Percentiles rank a stretch among this genome's conserved stretches.
Conservation (phyloP, 73 alveolate genomes). For the Stentor coeruleus region DNA sequence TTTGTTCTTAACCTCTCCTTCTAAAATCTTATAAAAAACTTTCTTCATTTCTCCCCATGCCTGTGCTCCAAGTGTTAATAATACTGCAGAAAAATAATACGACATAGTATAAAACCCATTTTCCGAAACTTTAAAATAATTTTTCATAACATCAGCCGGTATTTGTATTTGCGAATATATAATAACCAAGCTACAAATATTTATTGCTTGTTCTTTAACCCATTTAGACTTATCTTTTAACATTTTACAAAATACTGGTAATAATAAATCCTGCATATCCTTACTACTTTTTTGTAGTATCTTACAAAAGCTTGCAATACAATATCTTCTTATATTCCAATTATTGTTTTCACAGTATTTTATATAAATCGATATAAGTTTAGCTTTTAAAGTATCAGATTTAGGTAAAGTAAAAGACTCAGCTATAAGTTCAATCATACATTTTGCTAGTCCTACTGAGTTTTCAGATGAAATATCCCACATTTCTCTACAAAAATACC, state of each 20-base stretch:
- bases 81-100: neutral
- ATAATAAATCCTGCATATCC: neutral
- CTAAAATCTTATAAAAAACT: neutral
- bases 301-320: neutral
- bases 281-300: no score
- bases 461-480: neutral
- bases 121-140: neutral
- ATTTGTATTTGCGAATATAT: neutral
- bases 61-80: neutral
- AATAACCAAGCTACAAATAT: neutral
- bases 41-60: constrained; percentile 18
- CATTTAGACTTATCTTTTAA: constrained; percentile 24
- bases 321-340: neutral
- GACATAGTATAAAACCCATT: neutral
- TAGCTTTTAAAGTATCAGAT: neutral
- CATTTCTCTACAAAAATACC: neutral
- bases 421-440: neutral
- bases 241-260: constrained; percentile 10
- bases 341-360: neutral
- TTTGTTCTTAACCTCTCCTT: neutral
- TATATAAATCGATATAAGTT: neutral
- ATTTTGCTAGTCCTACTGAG: neutral
- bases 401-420: neutral
- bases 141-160: neutral
- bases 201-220: constrained; percentile 1